Percentiles rank a stretch among this genome's conserved stretches.
phyloP scores from a whole-genome alignment of 2,329 filamentous ascomycete species.

The Aspergillus fructus region DNA sequence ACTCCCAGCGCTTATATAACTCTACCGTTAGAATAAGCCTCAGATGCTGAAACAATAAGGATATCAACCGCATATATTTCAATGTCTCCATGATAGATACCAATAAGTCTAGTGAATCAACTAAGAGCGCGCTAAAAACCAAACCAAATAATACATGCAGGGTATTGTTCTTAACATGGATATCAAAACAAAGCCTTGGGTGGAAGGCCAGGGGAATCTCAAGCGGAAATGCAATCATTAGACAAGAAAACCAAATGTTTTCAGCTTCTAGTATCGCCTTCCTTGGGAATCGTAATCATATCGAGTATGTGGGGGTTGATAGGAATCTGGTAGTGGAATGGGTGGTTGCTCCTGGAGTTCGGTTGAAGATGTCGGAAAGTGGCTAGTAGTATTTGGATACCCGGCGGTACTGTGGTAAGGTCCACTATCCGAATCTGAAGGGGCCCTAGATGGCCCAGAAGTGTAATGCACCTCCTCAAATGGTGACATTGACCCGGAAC shows the following conservation, averaged over 20 bases:
- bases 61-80: no score
- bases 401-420: conserved; percentile 17
- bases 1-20: neutral
- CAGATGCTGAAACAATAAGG: no score
- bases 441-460: conserved; percentile 13
- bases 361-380: conserved; percentile 16
- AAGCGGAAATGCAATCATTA: conserved; percentile 7
- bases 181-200: conserved; percentile 15
- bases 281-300: conserved; percentile 23
- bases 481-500: conserved; percentile 18
- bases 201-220: neutral
- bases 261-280: neutral
- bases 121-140: neutral
- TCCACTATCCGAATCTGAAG: conserved; percentile 18
- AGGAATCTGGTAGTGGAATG: conserved; percentile 33
- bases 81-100: neutral
- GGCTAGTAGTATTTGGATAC: conserved; percentile 1
- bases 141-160: conserved; percentile 1
- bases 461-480: conserved; percentile 18
- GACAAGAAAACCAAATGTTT: neutral
- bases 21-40: no score
- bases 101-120: conserved; percentile 2
- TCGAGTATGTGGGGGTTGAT: conserved; percentile 27
- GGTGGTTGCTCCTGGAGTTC: conserved; percentile 29
- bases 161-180: conserved; percentile 9